A percentile compares a stretch with the other conserved stretches of the same genome.
Evolutionary conservation across 129 eudicot genomes (phyloP).

Genomic region (Ambrosia artemisiifolia): DNA sequence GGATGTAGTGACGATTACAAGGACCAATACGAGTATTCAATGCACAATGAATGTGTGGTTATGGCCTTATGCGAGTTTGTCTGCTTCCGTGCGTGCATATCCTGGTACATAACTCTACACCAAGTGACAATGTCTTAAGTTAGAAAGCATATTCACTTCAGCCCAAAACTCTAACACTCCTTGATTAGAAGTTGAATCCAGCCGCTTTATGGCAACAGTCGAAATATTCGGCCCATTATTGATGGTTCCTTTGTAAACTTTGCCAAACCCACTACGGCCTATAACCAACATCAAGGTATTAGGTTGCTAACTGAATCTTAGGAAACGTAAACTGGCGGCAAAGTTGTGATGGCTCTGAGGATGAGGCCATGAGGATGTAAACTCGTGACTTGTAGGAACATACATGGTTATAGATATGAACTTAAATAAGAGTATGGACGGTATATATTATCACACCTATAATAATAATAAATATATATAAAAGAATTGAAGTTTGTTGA

Average conservation of each 20-base stretch:
- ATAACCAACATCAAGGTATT: conserved; percentile 10
- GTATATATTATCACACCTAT: no score
- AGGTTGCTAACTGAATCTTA: conserved; percentile 8
- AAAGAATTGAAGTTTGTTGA: no score
- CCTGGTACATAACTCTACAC: no score
- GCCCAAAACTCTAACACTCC: conserved; percentile 15
- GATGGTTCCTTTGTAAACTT: conserved; percentile 15
- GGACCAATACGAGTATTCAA: no score
- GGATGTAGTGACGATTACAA: no score
- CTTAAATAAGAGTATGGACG: background rate
- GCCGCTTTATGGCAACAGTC: background rate
- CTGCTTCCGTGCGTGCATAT: no score
- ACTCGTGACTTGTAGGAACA: background rate
- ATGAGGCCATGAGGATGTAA: background rate
- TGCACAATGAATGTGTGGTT: no score
- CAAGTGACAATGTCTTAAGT: background rate
- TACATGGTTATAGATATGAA: background rate
- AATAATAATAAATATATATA: no score
- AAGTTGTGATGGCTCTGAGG: background rate
- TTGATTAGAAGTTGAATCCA: conserved; percentile 13
- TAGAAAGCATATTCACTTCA: conserved; percentile 10
- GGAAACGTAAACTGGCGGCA: background rate
- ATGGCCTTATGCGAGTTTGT: no score
- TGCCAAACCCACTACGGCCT: conserved; percentile 16
- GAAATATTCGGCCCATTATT: background rate